A percentile compares a stretch with the other conserved stretches of the same genome.
phyloP scores from a whole-genome alignment of 176 grass and related monocot species.

The Oryza rufipogon region DNA sequence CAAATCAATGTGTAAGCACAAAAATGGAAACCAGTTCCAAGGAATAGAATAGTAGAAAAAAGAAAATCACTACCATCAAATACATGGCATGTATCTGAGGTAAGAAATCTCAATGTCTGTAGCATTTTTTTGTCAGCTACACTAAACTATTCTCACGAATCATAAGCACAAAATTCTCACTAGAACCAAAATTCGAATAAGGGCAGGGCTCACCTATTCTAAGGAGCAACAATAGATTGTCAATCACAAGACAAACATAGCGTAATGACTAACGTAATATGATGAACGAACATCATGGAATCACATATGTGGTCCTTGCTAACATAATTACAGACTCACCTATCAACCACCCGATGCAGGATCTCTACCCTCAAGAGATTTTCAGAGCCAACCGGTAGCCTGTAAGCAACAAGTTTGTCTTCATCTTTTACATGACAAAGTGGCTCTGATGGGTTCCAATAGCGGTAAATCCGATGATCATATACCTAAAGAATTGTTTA shows the following conservation, averaged over 20 bases:
- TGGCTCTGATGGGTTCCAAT: constrained; percentile 56
- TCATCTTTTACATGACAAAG: constrained; percentile 80
- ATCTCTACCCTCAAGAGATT: constrained; percentile 80
- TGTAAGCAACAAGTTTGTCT: constrained; percentile 91
- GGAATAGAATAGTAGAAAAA: background rate
- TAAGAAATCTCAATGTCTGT: background rate
- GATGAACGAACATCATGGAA: background rate
- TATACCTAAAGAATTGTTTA: constrained; percentile 62
- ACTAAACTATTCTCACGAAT: background rate
- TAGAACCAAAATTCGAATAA: background rate
- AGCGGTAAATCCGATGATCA: constrained; percentile 74
- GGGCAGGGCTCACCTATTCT: background rate
- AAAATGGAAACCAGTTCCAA: constrained; percentile 19
- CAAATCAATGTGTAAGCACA: constrained; percentile 21
- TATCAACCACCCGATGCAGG: constrained; percentile 65
- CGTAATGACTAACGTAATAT: too few species aligned
- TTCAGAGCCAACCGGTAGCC: constrained; percentile 71
- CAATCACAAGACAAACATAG: too few species aligned
- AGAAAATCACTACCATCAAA: constrained; percentile 23
- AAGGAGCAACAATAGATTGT: background rate
- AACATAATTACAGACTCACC: constrained; percentile 44
- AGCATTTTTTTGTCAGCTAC: background rate
- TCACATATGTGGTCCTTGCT: background rate
- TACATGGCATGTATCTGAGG: background rate
- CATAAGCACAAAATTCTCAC: background rate